Percentiles rank a stretch among this genome's conserved stretches.
Evolutionary conservation across 805 yeast species (phyloP).

Genomic region (Ogataea corticis): DNA sequence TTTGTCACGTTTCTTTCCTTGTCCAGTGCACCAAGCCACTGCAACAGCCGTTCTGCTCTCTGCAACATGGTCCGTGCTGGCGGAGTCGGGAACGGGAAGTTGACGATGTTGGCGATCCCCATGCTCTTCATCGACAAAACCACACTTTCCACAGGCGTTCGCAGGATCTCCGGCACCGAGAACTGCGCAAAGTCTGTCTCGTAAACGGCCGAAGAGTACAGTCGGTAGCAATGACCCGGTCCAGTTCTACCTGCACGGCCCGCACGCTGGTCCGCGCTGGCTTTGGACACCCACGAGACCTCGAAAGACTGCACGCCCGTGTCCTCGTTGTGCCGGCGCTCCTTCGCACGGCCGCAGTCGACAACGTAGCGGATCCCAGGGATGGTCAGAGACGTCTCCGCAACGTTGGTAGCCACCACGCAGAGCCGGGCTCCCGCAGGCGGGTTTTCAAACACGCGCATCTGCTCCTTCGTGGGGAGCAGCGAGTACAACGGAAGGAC

Average conservation of each 20-base stretch:
- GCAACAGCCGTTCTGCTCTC: conserved; percentile 67
- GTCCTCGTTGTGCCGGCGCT: conserved; percentile 74
- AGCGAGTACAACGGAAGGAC: conserved; percentile 92
- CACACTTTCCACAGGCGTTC: conserved; percentile 98
- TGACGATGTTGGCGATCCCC: conserved; percentile 88
- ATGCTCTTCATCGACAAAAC: conserved; percentile 93
- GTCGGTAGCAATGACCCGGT: conserved; percentile 94
- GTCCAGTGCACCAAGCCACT: conserved; percentile 76
- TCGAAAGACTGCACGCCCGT: conserved; percentile 93
- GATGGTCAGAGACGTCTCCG: conserved; percentile 95
- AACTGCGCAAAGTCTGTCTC: conserved; percentile 85
- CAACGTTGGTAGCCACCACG: conserved; percentile 95
- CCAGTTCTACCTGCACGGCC: conserved; percentile 99
- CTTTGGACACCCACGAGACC: conserved; percentile 89
- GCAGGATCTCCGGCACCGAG: conserved; percentile 81
- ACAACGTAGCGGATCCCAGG: conserved; percentile 94
- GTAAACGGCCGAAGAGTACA: conserved; percentile 90
- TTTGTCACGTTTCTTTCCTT: conserved; percentile 60
- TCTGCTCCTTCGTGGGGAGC: conserved; percentile 91
- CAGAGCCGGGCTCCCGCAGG: conserved; percentile 86
- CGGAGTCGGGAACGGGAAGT: conserved; percentile 94
- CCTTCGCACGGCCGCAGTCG: conserved; percentile 93
- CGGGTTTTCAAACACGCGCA: conserved; percentile 85
- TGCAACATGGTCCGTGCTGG: conserved; percentile 64
- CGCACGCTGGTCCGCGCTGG: conserved; percentile 91